Percentiles rank a stretch among this genome's conserved stretches.
Conservation (phyloP, 2,329 filamentous ascomycete genomes). For the Zymoseptoria passerinii region DNA sequence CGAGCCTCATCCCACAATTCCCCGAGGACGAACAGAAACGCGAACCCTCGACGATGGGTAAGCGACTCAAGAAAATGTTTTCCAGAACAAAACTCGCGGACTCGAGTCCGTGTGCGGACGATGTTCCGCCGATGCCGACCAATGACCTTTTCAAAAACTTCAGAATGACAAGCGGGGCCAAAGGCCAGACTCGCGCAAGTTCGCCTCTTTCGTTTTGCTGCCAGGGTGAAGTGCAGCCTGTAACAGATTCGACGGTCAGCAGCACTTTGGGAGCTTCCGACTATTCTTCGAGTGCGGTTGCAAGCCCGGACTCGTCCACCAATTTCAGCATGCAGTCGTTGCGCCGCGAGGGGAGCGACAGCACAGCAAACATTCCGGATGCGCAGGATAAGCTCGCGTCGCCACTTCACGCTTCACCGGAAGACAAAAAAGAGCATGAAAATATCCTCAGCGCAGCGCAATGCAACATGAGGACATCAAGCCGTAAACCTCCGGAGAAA, state of each 20-base stretch:
- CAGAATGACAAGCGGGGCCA: too few relatives aligned
- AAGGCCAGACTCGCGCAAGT: neutral
- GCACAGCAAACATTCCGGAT: neutral
- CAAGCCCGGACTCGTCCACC: neutral
- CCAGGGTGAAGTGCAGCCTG: neutral
- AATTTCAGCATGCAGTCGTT: neutral
- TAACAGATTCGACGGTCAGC: neutral
- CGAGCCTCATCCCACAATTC: neutral
- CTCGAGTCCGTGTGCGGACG: neutral
- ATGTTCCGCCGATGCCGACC: neutral
- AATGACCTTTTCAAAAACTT: too few relatives aligned
- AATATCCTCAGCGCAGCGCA: neutral
- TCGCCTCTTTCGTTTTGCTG: neutral
- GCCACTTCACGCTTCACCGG: neutral
- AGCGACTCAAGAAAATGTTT: neutral
- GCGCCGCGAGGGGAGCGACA: neutral
- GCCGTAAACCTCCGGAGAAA: neutral
- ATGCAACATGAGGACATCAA: neutral
- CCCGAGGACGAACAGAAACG: neutral
- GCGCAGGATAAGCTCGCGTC: neutral
- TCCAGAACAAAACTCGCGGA: neutral
- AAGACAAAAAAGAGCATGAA: neutral
- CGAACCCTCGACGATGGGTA: neutral
- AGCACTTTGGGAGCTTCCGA: neutral
- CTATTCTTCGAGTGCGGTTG: neutral